phyloP scores from a whole-genome alignment of 73 alveolate species.

The Uronychia binucleata region DNA sequence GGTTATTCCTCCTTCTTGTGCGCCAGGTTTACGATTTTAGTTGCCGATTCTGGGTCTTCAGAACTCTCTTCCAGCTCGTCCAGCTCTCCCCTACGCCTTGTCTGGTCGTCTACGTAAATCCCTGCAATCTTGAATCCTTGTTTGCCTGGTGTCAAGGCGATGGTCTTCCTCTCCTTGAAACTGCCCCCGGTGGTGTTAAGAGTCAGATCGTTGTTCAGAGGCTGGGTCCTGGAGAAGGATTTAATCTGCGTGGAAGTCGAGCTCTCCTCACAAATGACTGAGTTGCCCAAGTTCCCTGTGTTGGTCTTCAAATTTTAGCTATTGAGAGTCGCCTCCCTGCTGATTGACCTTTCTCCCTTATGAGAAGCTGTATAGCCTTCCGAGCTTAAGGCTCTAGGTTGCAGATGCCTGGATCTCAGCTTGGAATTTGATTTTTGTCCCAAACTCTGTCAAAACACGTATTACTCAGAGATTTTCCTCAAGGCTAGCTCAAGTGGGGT shows the following conservation, averaged over 20 bases:
- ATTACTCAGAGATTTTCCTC: not conserved
- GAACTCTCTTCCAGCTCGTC: not conserved
- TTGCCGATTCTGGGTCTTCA: not conserved
- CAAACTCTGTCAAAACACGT: too few species aligned
- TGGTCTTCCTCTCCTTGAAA: not conserved
- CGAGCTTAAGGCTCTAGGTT: too few species aligned
- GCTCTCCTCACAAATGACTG: not conserved
- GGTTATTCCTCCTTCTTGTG: not conserved
- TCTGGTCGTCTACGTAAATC: not conserved
- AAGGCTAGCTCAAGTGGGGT: not conserved
- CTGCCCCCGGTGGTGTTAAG: too few species aligned
- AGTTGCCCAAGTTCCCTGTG: not conserved
- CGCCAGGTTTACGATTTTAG: not conserved
- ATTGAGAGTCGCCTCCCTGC: not conserved
- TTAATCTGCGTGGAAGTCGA: not conserved
- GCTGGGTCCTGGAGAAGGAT: not conserved
- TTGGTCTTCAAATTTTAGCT: not conserved
- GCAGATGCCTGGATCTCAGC: too few species aligned
- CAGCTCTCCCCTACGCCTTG: not conserved
- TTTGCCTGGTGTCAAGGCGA: not conserved
- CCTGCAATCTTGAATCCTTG: not conserved
- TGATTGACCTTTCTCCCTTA: not conserved
- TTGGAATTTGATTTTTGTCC: too few species aligned
- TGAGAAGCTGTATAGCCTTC: not conserved
- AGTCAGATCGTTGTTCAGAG: too few species aligned